Base-by-base conservation (phyloP, 305 asterid species). In the Rubia tinctorum region DNA sequence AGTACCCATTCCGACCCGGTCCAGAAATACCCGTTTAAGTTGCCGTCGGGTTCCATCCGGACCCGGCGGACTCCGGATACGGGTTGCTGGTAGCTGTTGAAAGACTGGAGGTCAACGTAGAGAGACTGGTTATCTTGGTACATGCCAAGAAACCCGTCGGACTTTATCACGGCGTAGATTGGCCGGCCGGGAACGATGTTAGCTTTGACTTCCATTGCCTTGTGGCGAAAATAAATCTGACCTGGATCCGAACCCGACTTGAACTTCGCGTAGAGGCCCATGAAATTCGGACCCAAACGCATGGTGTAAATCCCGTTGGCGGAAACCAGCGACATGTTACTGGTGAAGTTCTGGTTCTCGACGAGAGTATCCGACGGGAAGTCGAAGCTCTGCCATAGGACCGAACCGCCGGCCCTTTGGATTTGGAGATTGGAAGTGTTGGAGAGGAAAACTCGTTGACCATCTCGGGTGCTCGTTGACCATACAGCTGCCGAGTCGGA, bases 361-460 rank as follows among this genome's bases (percentile, higher is more conserved):
- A 91, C 90, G 58, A 93, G 96, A 84, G 98, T 93, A 77, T 93
- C 89, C 0, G 91, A 60, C 37, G 98, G 98, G 59, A 85, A 90
- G 69, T 90, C 77, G 71, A 93, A 93, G 74, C 98, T 93, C 70
- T 86, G 84, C 98, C 98, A 93, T n/a, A 83, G 15, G 6, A 72
- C 62, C 2, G 78, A 62, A 12, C 77, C 83, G 11, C 70, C 78
- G 3, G 47, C 58, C 20, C 73, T 71, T 71, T 80, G 81, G 15
- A 93, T 71, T 47, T 87, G 67, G 68, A 93, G 89, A 78, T 93
- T 89, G 0, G 98, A 91, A 20, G 81, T 61, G 82, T 86, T 84
- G 73, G 96, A 90, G 45, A 93, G 90, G 80, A 69, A 81, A 66
- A 91, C 91, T 20, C 93, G 92, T 83, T 79, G 86, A 17, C 96